These are phyloP conservation scores for Physaria fendleri DNA, from an alignment of 345 rosid species.

Conservation along the genomic window DNA sequence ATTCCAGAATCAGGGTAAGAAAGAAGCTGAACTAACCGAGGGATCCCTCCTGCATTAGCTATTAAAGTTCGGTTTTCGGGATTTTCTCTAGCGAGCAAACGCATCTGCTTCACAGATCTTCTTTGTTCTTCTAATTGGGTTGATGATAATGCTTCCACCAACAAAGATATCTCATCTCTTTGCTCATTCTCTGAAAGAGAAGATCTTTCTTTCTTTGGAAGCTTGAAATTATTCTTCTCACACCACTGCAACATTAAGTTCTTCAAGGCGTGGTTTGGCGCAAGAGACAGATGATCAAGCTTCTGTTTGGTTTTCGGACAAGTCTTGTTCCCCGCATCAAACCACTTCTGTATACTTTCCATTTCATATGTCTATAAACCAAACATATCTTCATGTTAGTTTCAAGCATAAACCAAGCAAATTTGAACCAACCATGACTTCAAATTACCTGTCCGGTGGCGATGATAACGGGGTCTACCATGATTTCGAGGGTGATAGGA, in stretches of 20 bases:
- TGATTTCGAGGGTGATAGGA: slow-evolving; percentile 74
- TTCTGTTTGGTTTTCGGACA: slow-evolving; percentile 73
- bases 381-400: slow-evolving; percentile 2
- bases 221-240: slow-evolving; percentile 50
- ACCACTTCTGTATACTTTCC: slow-evolving; percentile 71
- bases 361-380: slow-evolving; percentile 58
- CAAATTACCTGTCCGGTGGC: slow-evolving; percentile 68
- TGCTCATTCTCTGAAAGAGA: slow-evolving; percentile 9
- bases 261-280: slow-evolving; percentile 65
- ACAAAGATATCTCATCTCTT: slow-evolving; percentile 31
- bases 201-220: slow-evolving; percentile 35
- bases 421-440: not conserved
- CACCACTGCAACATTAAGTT: slow-evolving; percentile 70
- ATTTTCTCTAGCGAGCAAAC: slow-evolving; percentile 58
- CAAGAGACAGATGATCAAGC: slow-evolving; percentile 47
- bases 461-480: slow-evolving; percentile 73
- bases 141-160: slow-evolving; percentile 43
- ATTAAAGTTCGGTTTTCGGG: slow-evolving; percentile 54
- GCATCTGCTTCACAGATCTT: slow-evolving; percentile 49
- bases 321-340: slow-evolving; percentile 52
- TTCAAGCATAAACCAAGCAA: not conserved
- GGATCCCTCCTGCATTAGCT: slow-evolving; percentile 49
- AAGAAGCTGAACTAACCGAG: slow-evolving; percentile 49
- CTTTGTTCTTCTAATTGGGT: slow-evolving; percentile 52
- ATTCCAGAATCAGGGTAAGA: slow-evolving; percentile 57